Evolutionary conservation across 768 basidiomycete genomes (phyloP), one percentile per base, ranked within the genome.

Genomic region (Russula earlei): DNA sequence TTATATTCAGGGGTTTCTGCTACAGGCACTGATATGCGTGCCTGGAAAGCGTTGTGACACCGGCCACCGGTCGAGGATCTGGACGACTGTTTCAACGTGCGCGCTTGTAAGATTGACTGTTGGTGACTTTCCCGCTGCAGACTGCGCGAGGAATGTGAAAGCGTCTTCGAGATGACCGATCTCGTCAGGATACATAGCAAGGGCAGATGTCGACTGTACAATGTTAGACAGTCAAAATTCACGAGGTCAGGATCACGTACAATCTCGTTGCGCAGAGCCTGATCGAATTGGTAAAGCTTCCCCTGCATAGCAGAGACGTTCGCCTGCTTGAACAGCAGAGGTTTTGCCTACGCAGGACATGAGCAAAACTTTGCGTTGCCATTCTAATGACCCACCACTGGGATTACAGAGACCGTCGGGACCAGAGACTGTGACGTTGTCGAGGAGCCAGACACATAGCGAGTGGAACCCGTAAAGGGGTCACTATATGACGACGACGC

Each of bases 301-400:
- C 76, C 75, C 64, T 81, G 83, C 82, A 94, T 89, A 17, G 88
- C 88, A 20, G 75, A 64, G 25, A 94, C 77, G 67, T 82, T 83
- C 3, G 83, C 89, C 74, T 91, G 88, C 61, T 87, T 90, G 75
- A 97, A 95, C n/a, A 77, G 74, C 19, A 91, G 77, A 41, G 77
- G 74, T 37, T 77, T 80, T 41, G 76, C 72, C 88, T 91, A 62
- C 19, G 20, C 40, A 33, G 4, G 19, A 11, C 11, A 27, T 42
- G 42, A 55, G 41, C 12, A 15, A 31, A 24, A 24, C 14, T 17
- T 41, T 25, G 19, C n/a, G 31, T 6, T 5, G 22, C 11, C 29
- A 44, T 29, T 43, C 27, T 38, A 40, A 49, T 2, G 49, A 45
- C 62, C 15, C 37, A 62, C 62, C 42, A 61, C 56, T 38, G 62